Percentiles rank a stretch among this genome's conserved stretches.
Evolutionary conservation across 2,329 filamentous ascomycete species (phyloP).

Genomic region (Cladophialophora psammophila): DNA sequence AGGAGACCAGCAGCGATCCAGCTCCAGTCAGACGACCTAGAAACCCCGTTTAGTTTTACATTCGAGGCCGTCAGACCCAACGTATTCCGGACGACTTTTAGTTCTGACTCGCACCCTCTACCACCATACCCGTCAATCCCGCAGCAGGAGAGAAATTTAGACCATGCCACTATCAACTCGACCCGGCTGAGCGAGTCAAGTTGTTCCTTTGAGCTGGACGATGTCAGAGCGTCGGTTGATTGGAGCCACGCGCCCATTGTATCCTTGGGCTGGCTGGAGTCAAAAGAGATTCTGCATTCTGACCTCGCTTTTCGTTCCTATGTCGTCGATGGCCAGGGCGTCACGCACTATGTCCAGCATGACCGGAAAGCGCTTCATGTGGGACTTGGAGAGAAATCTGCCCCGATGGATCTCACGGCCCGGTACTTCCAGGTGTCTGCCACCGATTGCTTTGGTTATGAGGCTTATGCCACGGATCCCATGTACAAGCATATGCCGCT

Average conservation of each 20-base stretch:
- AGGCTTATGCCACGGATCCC: conserved; percentile 73
- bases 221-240: conserved; percentile 63
- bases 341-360: conserved; percentile 71
- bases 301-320: conserved; percentile 74
- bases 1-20: conserved; percentile 42
- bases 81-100: conserved; percentile 73
- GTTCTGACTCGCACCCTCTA: conserved; percentile 66
- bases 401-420: conserved; percentile 74
- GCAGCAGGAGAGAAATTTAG: conserved; percentile 52
- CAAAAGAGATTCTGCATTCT: conserved; percentile 62
- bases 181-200: conserved; percentile 42
- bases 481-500: conserved; percentile 79
- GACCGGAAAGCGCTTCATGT: conserved; percentile 70
- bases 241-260: conserved; percentile 67
- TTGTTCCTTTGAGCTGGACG: conserved; percentile 56
- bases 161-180: conserved; percentile 43
- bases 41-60: conserved; percentile 62
- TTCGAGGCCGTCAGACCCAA: conserved; percentile 69
- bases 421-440: conserved; percentile 71
- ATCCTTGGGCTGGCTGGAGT: conserved; percentile 60
- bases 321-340: conserved; percentile 65
- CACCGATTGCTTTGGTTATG: conserved; percentile 77
- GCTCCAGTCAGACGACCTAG: conserved; percentile 52
- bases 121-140: conserved; percentile 70
- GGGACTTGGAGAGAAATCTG: conserved; percentile 75